Base-by-base conservation (phyloP, 805 yeast genomes). In the Wickerhamomyces silvicola region DNA sequence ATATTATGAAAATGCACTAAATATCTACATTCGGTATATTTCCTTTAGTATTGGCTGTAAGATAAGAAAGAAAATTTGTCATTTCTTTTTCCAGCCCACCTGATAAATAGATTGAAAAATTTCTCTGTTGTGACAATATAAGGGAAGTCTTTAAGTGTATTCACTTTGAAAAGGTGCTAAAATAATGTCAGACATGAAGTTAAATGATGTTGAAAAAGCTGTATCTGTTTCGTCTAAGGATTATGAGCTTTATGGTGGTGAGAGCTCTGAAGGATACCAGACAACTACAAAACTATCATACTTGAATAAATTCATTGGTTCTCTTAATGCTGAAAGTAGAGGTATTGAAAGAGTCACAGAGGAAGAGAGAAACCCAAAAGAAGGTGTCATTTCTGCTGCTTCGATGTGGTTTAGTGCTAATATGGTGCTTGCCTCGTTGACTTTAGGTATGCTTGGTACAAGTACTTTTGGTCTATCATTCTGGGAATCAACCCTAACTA, bases 371-470 rank as follows among this genome's bases (percentile, higher is more conserved):
- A 68, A 71, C 28, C 85, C 79, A 40, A 69, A 68, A 27, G 76
- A 83, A 22, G 43, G 46, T 30, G 52, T 81, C 38, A 64, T 73
- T 61, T 73, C 72, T 43, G 82, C 92, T 19, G 85, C 86, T 27
- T 67, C 88, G 30, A 82, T 87, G 90, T 87, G 95, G 95, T 70
- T 81, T 48, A 81, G 94, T 7, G 94, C 94, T 22, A 86, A 87
- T 60, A 66, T 84, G 70, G 95, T 84, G 35, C 73, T 87, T 50
- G 86, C 95, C 14, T 75, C 95, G 12, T 76, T 73, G 47, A 67
- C 94, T 7, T 63, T 85, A 30, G 96, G 97, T 56, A 81, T 72
- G 41, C 56, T 80, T 26, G 83, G 84, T 20, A 64, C 76, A 28
- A 64, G 80, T 37, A 68, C 74, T 17, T 85, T 74, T 49, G 78